Evolutionary conservation across 2,329 filamentous ascomycete species (phyloP).

Genomic region (Neofusicoccum umdonicola): DNA sequence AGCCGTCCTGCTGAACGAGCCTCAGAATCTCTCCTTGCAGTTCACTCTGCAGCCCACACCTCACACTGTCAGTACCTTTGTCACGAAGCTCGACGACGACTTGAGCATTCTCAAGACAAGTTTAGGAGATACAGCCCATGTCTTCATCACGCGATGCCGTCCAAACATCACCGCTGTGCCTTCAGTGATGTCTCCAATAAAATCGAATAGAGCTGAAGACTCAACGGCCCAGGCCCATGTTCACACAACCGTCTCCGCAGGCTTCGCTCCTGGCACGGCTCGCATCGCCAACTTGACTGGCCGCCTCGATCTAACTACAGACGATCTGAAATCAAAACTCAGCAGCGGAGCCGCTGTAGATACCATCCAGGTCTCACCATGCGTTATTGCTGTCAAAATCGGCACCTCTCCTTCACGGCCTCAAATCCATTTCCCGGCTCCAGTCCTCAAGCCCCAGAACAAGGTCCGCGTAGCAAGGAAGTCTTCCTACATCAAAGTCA

Average conservation of each 20-base stretch:
- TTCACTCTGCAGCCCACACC: conserved; percentile 19
- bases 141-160: conserved; percentile 27
- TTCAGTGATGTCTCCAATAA: background rate
- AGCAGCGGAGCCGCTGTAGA: conserved; percentile 1
- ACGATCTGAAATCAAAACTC: conserved; percentile 20
- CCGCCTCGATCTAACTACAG: background rate
- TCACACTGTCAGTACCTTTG: background rate
- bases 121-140: conserved; percentile 17
- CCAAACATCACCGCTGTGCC: background rate
- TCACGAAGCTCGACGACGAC: background rate
- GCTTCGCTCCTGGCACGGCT: background rate
- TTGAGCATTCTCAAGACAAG: conserved; percentile 18
- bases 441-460: conserved; percentile 21
- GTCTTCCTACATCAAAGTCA: conserved; percentile 32
- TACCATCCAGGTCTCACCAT: background rate
- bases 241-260: background rate
- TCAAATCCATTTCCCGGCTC: conserved; percentile 25
- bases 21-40: background rate
- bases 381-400: background rate
- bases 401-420: background rate
- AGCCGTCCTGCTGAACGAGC: background rate
- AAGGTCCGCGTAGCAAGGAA: conserved; percentile 31
- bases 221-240: background rate
- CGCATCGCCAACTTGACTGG: background rate
- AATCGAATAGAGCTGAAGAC: background rate